Evolutionary conservation across 2,329 filamentous ascomycete genomes (phyloP), one percentile per base, ranked within the genome.

Genomic region (Curvularia spicifera): DNA sequence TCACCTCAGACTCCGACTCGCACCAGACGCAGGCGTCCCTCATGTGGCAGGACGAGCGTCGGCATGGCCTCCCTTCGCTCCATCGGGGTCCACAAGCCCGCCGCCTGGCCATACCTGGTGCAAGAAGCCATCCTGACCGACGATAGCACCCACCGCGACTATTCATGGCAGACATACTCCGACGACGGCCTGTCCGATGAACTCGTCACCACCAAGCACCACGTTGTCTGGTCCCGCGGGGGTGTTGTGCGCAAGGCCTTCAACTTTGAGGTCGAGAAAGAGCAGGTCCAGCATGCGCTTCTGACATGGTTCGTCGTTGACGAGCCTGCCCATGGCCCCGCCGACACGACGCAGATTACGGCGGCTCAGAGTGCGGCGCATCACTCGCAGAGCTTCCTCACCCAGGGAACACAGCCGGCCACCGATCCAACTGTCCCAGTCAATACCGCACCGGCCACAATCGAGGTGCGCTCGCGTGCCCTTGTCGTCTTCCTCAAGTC

Each of bases 401-500:
- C 70, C 5, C 72, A 75, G 44, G 73, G 72, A 26, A 74, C 71
- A 1, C 74, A 76, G 52, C 73, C 70, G 5, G 69, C 68, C 18
- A 70, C 67, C 7, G 66, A 74, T 49, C 68, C 68, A 33, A 68
- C 69, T 50, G 65, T 53, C 43, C 62, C 66, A 6, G 47, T 46
- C 46, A 61, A 67, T 18, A 62, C 63, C 28, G 45, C 63, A 20
- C 60, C 66, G n/a, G 61, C 56, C 42, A 60, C 64, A 6, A 40
- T 65, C 6, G 69, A 76, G 56, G 62, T 65, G 20, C 70, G 59
- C 40, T 76, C 64, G 73, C 80, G 69, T 73, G 93, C 94, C 4
- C 80, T 99, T 60, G 91, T 98, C 7, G 90, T 99, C 49, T 90
- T 98, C 66, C 85, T 99, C 65, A 93, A 91, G 78, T 93, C 91